phyloP scores from a whole-genome alignment of 129 eudicot genomes.

The Logfia minima region DNA sequence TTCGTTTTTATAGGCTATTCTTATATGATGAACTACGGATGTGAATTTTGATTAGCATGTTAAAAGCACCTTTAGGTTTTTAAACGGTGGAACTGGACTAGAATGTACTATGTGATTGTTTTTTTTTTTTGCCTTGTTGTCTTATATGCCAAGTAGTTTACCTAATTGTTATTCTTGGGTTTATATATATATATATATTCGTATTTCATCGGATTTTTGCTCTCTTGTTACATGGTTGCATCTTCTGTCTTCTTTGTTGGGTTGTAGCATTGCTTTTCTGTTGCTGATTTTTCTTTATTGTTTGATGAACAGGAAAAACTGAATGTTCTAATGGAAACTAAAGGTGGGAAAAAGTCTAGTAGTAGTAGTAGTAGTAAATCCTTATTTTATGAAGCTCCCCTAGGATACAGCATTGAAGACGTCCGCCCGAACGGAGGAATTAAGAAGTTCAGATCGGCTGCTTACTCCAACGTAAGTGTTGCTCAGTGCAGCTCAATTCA shows the following conservation, averaged over 20 bases:
- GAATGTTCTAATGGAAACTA: slow-evolving; percentile 93
- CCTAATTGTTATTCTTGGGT: neutral
- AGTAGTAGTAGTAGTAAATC: slow-evolving; percentile 89
- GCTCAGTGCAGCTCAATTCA: neutral
- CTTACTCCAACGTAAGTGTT: slow-evolving; percentile 92
- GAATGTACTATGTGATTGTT: neutral
- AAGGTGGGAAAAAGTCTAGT: slow-evolving; percentile 98
- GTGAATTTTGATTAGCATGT: too few relatives aligned
- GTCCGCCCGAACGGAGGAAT: slow-evolving; percentile 99
- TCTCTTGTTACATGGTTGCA: neutral
- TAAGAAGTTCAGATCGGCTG: slow-evolving; percentile 98
- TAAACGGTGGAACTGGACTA: neutral
- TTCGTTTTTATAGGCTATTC: too few relatives aligned
- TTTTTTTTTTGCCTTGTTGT: neutral
- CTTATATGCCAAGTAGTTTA: neutral
- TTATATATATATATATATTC: neutral
- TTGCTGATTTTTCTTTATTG: neutral
- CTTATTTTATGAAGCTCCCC: slow-evolving; percentile 83
- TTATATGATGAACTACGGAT: too few relatives aligned
- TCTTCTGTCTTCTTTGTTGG: neutral
- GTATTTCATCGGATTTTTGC: neutral
- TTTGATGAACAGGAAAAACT: slow-evolving; percentile 37
- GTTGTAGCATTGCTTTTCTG: neutral
- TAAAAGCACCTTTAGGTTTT: neutral
- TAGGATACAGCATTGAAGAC: slow-evolving; percentile 99